Base-by-base conservation (phyloP, 257 asterid species). In the Solanum sejunctum region DNA sequence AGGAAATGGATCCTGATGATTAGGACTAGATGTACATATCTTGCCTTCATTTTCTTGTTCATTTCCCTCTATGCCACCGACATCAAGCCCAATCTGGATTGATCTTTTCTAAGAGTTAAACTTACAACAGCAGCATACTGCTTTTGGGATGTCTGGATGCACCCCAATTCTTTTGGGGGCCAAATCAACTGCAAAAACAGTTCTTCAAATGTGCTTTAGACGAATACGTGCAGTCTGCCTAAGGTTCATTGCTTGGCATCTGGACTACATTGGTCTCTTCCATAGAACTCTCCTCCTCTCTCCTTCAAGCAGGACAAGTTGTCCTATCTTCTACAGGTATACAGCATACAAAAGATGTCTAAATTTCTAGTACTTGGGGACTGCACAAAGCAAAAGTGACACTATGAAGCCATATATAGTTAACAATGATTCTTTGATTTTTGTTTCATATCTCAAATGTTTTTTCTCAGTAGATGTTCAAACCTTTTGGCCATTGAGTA, bases 1-100 rank as follows among this genome's bases (percentile, higher is more conserved):
- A 92, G 84, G 99, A 96, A 93, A 96, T 96, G 98, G 99, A 96
- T 89, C 99, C 98, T 16, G 90, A 95, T 84, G 99, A 96, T 89
- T 96, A 88, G 64, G 83, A 78, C 16, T 78, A 16, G 64, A 78
- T 78, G 83, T 52, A 78, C 18, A 52, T 28, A 78, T 28, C 47
- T 52, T 51, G 64, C 26, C 83, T 26, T 78, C 83, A 18, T 52
- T 15, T 52, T 28, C 83, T 26, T 78, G 83, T 26, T 26, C 64
- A 78, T 78, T 78, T 51, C 6, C 64, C 49, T 78, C 64, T 28
- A 78, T 52, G 83, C 83, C 64, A 52, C 58, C 23, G 17, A 52
- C 7, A 17, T 52, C 82, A 9, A 78, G 82, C 49, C 82, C 1
- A 63, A 10, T 52, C 6, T 26, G 83, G 83, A 78, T 51, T 77